Evolutionary conservation across 2,329 filamentous ascomycete species (phyloP).

Genomic region (Chlorencoelia australis): DNA sequence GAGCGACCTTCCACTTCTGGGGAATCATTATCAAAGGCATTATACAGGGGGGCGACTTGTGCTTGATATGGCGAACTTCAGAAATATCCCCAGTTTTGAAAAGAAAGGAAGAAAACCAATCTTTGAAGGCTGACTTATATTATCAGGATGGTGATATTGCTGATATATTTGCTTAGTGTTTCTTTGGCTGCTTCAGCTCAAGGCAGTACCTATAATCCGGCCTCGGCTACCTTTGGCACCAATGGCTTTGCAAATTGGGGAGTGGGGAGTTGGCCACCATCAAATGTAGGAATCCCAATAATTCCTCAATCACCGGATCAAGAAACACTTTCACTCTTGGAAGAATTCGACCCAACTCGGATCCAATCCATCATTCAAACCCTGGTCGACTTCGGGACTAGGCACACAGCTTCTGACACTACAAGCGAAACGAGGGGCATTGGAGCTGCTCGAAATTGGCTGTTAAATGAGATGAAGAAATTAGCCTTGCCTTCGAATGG

Average conservation of each 20-base stretch:
- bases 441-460: constrained; percentile 47
- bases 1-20: too few species aligned
- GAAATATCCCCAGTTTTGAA: too few species aligned
- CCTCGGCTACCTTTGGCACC: constrained; percentile 2
- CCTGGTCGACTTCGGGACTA: constrained; percentile 44
- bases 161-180: too few species aligned
- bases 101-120: too few species aligned
- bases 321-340: constrained; percentile 5
- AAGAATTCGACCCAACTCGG: constrained; percentile 25
- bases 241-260: constrained; percentile 11
- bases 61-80: too few species aligned
- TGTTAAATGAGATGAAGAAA: constrained; percentile 37
- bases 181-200: too few species aligned
- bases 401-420: constrained; percentile 44
- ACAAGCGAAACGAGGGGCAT: constrained; percentile 41
- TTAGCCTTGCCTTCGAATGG: constrained; percentile 39
- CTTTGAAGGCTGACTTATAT: too few species aligned
- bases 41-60: too few species aligned
- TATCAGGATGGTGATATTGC: too few species aligned
- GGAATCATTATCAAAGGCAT: too few species aligned
- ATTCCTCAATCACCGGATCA: constrained; percentile 8
- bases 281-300: constrained; percentile 4
- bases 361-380: constrained; percentile 41
- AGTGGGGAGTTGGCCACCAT: constrained; percentile 6
- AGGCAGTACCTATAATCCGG: neutral